Base-by-base conservation (phyloP, 805 yeast genomes). In the Monosporozyma solicola region DNA sequence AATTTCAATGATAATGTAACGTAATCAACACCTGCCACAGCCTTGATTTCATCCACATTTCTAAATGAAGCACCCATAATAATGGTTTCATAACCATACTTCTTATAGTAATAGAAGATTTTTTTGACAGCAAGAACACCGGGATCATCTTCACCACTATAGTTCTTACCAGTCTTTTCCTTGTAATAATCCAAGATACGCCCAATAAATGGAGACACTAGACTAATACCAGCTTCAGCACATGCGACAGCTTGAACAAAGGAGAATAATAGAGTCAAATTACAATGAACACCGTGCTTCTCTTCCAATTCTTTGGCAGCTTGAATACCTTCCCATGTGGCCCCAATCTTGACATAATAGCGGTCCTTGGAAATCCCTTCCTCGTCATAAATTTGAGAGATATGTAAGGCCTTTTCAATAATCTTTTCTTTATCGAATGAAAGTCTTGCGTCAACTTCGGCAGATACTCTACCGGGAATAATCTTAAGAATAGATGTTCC, bases 61-160 rank as follows among this genome's bases (percentile, higher is more conserved):
- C 99, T 92, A 90, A 94, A 92, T 55, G 98, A 92, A 56, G 99
- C 99, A 75, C 99, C 99, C 99, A 94, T 94, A 69, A 94, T 98
- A 70, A 94, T 91, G 72, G 99, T 94, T 67, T 92, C 80, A 84
- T 94, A 94, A 64, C 85, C 92, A 74, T 74, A 88, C 78, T 92
- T 92, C 85, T 94, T 94, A 87, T 94, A 94, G 84, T 94, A 94
- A 86, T 91, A 87, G 87, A 72, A 94, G 74, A 94, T 94, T 57
- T 69, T 71, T 74, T 83, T 85, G 65, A 94, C 99, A 45, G 97
- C 88, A 50, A 77, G 51, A 57, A 94, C 98, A 85, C 99, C 99
- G 62, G 99, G 99, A 75, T 94, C 98, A 48, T 63, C 65, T 65
- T 80, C 87, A 61, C 80, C 78, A 51, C 81, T 75, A 82, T 88